Evolutionary conservation across 208 protist species (phyloP).

Genomic region (Strigomonas culicis): DNA sequence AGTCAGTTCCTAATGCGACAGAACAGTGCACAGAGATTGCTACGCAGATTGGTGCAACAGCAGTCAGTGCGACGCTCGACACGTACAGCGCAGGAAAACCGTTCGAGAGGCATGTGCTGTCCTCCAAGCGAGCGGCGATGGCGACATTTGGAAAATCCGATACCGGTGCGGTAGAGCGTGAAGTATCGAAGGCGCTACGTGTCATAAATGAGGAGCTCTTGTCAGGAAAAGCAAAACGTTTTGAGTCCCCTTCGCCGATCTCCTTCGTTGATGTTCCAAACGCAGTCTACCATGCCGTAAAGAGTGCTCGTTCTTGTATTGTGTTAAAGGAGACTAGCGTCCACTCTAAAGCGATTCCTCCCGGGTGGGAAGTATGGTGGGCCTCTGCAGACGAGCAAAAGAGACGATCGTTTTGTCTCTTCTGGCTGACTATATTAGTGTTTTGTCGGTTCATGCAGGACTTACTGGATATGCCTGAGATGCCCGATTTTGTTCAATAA

Average conservation of each 20-base stretch:
- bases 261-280: neutral
- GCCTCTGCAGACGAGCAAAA: conserved; percentile 49
- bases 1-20: neutral
- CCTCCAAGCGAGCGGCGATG: neutral
- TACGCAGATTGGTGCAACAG: neutral
- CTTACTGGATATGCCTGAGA: conserved; percentile 79
- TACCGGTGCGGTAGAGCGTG: no score
- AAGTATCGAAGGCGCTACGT: neutral
- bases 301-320: conserved; percentile 15
- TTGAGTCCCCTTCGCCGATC: no score
- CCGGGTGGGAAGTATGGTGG: conserved; percentile 75
- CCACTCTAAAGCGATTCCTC: conserved; percentile 23
- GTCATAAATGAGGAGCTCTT: neutral
- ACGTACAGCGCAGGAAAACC: neutral
- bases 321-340: conserved; percentile 29
- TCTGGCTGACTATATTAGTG: conserved; percentile 47
- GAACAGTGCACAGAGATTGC: neutral
- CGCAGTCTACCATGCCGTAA: conserved; percentile 7
- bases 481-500: conserved; percentile 70
- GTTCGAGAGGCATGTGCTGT: neutral
- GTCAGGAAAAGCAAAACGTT: no score
- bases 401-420: conserved; percentile 49
- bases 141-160: neutral
- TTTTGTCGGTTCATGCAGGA: conserved; percentile 56
- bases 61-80: neutral